Base-by-base conservation (phyloP, 495 filamentous ascomycete genomes). In the Xanthoparmelia taractica region DNA sequence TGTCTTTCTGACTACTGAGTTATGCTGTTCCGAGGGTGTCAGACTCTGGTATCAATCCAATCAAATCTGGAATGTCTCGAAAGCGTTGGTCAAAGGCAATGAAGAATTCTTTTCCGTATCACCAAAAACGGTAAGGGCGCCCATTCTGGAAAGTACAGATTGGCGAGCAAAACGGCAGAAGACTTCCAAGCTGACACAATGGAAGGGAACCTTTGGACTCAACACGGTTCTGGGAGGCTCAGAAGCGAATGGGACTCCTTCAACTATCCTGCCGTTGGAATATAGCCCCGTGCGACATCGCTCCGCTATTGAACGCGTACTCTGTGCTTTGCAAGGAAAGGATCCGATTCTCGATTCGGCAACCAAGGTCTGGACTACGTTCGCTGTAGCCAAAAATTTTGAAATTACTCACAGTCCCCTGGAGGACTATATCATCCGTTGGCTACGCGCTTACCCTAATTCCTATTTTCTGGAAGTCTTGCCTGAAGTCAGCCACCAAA, bases 291-390 rank as follows among this genome's bases (percentile, higher is more conserved):
- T 80, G 36, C 80, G 86, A 8, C 85, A 88, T 68, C 77, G 82
- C 12, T 79, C 75, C n/a, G 79, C 79, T 34, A 84, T 88, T 20
- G 77, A 85, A 43, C 77, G 84, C 13, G 71, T 88, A 7, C 72
- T 89, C 17, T 78, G 75, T 34, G 63, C 69, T 18, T 74, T 87
- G 37, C 74, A 82, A 57, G 80, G 78, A 18, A 58, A 77, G 0
- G 73, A 75, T 48, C 73, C 83, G 1, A 70, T 75, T 4, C 70
- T 89, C n/a, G 80, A 88, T 66, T 87, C 85, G 0, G 84, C 86
- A n/a, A 74, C 80, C 43, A 84, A 86, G 33, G 68, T 86, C 56
- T 87, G 82, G 79, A 86, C 84, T 1, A 79, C 85, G 20, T 82
- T 82, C 20, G 80, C 77, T 12, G 70, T 88, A 4, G 84, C 84